Evolutionary conservation across 192 early-diverging fungal genomes (phyloP).

Genomic region (Haplosporangium gracile): DNA sequence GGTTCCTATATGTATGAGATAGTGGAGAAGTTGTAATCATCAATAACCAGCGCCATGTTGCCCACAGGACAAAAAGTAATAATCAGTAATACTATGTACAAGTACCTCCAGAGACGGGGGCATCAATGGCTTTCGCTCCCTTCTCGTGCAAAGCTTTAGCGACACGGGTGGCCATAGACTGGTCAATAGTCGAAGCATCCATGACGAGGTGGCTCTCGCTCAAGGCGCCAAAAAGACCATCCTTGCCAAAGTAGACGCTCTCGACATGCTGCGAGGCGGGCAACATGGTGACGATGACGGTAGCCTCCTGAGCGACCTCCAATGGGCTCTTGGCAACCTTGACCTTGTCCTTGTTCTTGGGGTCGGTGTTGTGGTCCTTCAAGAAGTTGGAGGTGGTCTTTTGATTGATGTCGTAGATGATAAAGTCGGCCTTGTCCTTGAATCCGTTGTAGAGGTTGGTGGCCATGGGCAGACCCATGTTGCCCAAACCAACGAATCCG

Average conservation of each 20-base stretch:
- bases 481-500: conserved; percentile 94
- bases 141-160: conserved; percentile 70
- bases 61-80: not conserved
- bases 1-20: conserved; percentile 65
- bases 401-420: conserved; percentile 81
- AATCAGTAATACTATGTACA: not conserved
- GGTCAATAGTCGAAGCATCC: conserved; percentile 96
- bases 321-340: conserved; percentile 70
- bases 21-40: too few relatives aligned
- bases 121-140: conserved; percentile 82
- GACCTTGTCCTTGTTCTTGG: conserved; percentile 56
- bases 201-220: conserved; percentile 71
- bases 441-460: conserved; percentile 75
- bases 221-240: conserved; percentile 72
- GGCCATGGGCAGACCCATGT: conserved; percentile 95
- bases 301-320: conserved; percentile 78
- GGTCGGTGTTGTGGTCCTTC: conserved; percentile 51
- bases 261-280: conserved; percentile 88
- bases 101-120: conserved; percentile 94
- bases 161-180: conserved; percentile 79
- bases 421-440: conserved; percentile 68
- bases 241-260: conserved; percentile 83
- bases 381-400: conserved; percentile 69
- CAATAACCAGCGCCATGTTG: too few relatives aligned
- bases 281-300: conserved; percentile 92